phyloP scores from a whole-genome alignment of 2,329 filamentous ascomycete genomes.

The Paraphaeosphaeria minitans region DNA sequence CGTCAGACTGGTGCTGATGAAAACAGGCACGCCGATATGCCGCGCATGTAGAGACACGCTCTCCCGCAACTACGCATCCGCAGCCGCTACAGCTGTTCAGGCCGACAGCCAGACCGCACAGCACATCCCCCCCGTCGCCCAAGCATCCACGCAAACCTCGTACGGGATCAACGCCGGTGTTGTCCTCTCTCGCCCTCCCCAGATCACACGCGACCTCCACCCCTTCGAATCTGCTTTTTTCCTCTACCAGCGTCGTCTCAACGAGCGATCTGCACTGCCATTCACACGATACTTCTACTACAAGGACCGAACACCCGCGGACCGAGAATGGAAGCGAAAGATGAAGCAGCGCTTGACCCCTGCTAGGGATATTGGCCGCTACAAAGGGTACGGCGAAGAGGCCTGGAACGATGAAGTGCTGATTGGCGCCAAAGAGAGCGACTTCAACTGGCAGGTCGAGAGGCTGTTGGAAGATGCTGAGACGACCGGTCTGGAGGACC shows the following conservation, averaged over 20 bases:
- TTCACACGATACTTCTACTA: constrained; percentile 95
- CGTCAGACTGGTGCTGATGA: constrained; percentile 29
- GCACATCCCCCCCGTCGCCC: constrained; percentile 42
- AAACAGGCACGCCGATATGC: constrained; percentile 51
- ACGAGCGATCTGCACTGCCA: constrained; percentile 85
- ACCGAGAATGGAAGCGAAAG: constrained; percentile 90
- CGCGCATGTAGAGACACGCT: constrained; percentile 52
- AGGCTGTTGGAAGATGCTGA: constrained; percentile 76
- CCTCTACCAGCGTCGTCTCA: constrained; percentile 96
- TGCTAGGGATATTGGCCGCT: constrained; percentile 83
- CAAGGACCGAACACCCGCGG: constrained; percentile 83
- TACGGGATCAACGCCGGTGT: constrained; percentile 66
- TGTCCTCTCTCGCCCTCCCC: constrained; percentile 84
- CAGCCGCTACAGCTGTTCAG: constrained; percentile 45
- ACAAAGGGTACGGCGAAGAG: constrained; percentile 73
- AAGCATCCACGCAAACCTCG: constrained; percentile 49
- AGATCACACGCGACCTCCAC: constrained; percentile 81
- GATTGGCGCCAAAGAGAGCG: constrained; percentile 71
- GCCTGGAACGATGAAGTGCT: constrained; percentile 93
- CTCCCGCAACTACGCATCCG: constrained; percentile 43
- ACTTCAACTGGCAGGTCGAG: constrained; percentile 68
- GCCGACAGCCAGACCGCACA: constrained; percentile 35
- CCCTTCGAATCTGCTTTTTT: constrained; percentile 92
- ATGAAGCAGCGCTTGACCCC: constrained; percentile 75
- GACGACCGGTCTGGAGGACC: constrained; percentile 52